Evolutionary conservation across 352 stramenopile genomes (phyloP).

Genomic region (Pythium aristosporum): DNA sequence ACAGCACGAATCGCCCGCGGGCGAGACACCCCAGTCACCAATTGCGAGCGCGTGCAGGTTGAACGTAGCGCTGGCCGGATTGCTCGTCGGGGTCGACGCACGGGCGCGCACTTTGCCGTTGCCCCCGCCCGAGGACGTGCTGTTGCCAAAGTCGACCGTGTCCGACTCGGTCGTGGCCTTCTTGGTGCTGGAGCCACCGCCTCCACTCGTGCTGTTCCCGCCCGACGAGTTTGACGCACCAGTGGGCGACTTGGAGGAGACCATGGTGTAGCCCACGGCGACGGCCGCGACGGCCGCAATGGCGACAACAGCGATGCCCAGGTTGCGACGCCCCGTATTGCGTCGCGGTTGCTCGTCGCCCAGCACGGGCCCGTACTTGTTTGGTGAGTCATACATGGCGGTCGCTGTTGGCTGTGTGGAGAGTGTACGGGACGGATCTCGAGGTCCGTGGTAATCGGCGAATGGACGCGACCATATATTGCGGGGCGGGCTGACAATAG

Average conservation of each 20-base stretch:
- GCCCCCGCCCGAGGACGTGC: not conserved
- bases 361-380: conserved; percentile 14
- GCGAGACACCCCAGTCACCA: conserved; percentile 28
- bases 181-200: not conserved
- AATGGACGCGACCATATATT: not conserved
- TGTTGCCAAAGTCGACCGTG: not conserved
- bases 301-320: not conserved
- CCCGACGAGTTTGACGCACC: not conserved
- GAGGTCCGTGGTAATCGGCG: not conserved
- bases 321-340: not conserved
- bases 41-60: conserved; percentile 24
- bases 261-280: conserved; percentile 1
- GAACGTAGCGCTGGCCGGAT: conserved; percentile 16
- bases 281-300: conserved; percentile 10
- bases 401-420: not conserved
- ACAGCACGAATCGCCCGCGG: conserved; percentile 26
- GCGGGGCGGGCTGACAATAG: not conserved
- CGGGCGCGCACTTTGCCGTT: not conserved
- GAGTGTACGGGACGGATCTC: not conserved
- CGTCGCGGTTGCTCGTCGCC: conserved; percentile 10
- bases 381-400: conserved; percentile 4
- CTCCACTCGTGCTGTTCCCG: not conserved
- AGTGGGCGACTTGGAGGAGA: conserved; percentile 3
- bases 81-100: not conserved
- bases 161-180: conserved; percentile 1